Conservation (phyloP, 1,284 basidiomycete species). For the Cutaneotrichosporon cyanovorans region DNA sequence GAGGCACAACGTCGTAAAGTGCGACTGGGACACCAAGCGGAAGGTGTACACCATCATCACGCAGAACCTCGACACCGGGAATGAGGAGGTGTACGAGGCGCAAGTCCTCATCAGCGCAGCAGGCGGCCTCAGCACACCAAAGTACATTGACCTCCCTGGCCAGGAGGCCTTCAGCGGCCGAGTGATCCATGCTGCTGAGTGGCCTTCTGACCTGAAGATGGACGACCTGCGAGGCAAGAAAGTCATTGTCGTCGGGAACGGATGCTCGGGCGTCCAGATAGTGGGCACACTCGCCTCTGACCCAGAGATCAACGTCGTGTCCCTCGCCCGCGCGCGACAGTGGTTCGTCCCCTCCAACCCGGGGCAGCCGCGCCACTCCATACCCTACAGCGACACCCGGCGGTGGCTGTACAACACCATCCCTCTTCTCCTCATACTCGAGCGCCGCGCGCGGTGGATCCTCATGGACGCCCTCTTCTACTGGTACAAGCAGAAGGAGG, state of each 20-base stretch:
- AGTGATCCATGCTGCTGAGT: constrained; percentile 18
- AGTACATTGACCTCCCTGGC: constrained; percentile 19
- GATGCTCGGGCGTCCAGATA: constrained; percentile 12
- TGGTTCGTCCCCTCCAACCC: constrained; percentile 8
- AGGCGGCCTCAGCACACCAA: constrained; percentile 24
- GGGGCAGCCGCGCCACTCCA: constrained; percentile 5
- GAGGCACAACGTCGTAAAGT: neutral
- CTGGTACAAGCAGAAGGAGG: constrained; percentile 5
- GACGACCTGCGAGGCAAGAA: constrained; percentile 15
- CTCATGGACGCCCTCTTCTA: constrained; percentile 11
- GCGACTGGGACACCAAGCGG: constrained; percentile 7
- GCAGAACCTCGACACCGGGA: neutral
- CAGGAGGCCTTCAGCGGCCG: constrained; percentile 18
- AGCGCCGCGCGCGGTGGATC: neutral
- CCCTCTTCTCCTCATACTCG: neutral
- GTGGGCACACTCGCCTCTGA: constrained; percentile 8
- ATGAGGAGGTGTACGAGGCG: constrained; percentile 5
- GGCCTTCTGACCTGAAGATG: constrained; percentile 18
- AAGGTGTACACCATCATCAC: constrained; percentile 4
- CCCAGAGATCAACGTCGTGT: constrained; percentile 7
- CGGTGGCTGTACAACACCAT: neutral
- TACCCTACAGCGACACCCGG: constrained; percentile 1
- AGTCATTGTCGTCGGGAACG: constrained; percentile 16
- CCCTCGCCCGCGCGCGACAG: constrained; percentile 6
- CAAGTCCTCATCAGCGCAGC: constrained; percentile 22